Percentiles rank a stretch among this genome's conserved stretches.
Conservation (phyloP, 768 basidiomycete species). For the Tulasnella sp. region DNA sequence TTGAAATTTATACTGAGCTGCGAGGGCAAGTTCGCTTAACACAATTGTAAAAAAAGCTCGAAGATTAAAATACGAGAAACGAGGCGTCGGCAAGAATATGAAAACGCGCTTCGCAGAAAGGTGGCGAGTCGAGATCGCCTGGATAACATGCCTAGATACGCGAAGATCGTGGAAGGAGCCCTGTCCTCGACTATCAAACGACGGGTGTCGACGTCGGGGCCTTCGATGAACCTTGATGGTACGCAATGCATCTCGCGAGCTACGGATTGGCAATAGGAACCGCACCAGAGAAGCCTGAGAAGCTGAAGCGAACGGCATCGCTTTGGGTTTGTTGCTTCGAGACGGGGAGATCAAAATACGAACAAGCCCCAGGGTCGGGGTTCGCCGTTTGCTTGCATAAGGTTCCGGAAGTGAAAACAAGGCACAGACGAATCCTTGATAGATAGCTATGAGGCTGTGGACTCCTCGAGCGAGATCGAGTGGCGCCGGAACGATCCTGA, state of each 20-base stretch:
- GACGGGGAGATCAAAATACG: neutral
- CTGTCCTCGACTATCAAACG: neutral
- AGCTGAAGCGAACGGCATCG: neutral
- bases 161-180: neutral
- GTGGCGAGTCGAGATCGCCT: neutral
- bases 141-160: neutral
- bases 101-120: neutral
- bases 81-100: neutral
- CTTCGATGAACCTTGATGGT: neutral
- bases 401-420: neutral
- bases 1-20: no score
- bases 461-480: neutral
- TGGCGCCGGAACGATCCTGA: neutral
- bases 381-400: neutral
- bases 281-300: neutral
- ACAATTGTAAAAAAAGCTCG: no score
- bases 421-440: neutral
- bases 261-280: neutral
- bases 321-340: neutral
- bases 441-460: neutral
- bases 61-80: no score
- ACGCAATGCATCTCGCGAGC: neutral
- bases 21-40: no score
- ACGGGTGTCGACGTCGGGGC: neutral
- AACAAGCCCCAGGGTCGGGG: neutral